phyloP scores from a whole-genome alignment of 164 flowering plant genomes.

The Vitis amurensis region DNA sequence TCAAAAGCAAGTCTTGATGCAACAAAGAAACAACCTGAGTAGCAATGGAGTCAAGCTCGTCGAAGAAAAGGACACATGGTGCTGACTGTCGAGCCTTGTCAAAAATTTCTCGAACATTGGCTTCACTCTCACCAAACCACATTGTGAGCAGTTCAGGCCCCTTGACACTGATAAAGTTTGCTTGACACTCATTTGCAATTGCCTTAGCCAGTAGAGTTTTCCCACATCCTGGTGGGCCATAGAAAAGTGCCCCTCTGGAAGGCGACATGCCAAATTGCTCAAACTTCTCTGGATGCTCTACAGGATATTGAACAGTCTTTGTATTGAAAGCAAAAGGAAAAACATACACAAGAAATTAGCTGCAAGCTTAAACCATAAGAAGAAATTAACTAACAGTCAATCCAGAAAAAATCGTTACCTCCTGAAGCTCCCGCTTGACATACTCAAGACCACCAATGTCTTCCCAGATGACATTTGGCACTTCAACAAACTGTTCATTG shows the following conservation, averaged over 20 bases:
- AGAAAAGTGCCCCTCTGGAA: slow-evolving; percentile 42
- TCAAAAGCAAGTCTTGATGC: neutral
- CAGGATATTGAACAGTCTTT: slow-evolving; percentile 44
- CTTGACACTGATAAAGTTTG: slow-evolving; percentile 43
- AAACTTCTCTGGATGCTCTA: slow-evolving; percentile 43
- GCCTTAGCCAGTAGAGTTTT: slow-evolving; percentile 48
- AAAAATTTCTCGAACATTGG: slow-evolving; percentile 45
- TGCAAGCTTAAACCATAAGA: neutral
- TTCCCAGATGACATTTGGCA: slow-evolving; percentile 37
- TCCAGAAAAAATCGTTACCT: slow-evolving; percentile 7
- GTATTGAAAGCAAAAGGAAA: neutral
- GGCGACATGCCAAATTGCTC: slow-evolving; percentile 49
- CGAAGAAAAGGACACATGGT: slow-evolving; percentile 36
- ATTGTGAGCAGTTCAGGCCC: slow-evolving; percentile 45
- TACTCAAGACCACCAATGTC: slow-evolving; percentile 40
- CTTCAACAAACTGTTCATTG: slow-evolving; percentile 31
- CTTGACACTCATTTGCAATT: slow-evolving; percentile 46
- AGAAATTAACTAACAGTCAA: neutral
- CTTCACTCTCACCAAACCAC: slow-evolving; percentile 56
- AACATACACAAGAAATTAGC: neutral
- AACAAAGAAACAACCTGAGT: slow-evolving; percentile 24
- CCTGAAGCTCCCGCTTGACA: slow-evolving; percentile 37
- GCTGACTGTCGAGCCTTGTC: slow-evolving; percentile 43
- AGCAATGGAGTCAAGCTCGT: slow-evolving; percentile 44
- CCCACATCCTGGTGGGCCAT: slow-evolving; percentile 50